Evolutionary conservation across 148 eudicot species (phyloP), one percentile per base, ranked within the genome.

Genomic region (Rhododendron vialii): DNA sequence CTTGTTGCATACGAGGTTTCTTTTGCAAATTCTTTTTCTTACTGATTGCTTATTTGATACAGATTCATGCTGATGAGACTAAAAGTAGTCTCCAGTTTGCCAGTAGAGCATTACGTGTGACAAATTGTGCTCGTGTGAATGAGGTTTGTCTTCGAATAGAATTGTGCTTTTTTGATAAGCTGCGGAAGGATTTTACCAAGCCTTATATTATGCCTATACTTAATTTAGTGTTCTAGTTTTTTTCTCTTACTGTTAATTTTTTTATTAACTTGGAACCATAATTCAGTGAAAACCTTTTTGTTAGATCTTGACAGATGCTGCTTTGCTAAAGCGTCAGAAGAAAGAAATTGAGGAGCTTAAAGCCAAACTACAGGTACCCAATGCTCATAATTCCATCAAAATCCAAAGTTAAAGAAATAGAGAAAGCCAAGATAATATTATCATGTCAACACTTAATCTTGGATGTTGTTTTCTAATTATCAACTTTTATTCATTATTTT

Each of bases 11-110:
- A 11, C 17, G 30, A 78, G 73, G 47, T 69, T 80, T 53, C 24
- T 59, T 47, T 20, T 13, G 14, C 67, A 20, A 80, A 3, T 57
- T 87, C 48, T 65, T 67, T 17, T 67, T n/a, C 57, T 90, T 67
- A 61, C 67, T 61, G 69, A 51, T n/a, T 45, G 81, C 67, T 88
- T 43, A 76, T 87, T 79, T 83, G 69, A 80, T 89, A 87, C 92
- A 97, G 99, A 88, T 93, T 86, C 99, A 97, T 89, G 98, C 98
- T 76, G 99, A 97, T 85, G 99, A 97, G 92, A 97, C 99, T 73
- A 97, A 94, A 92, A 95, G 99, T 82, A 97, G 98, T 83, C 98
- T 97, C 80, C 99, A 97, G 84, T 97, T 97, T 88, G 98, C 99
- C 84, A 97, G 98, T 91, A 91, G 99, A 91, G 99, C 99, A 86